Percentiles rank a stretch among this genome's conserved stretches.
Evolutionary conservation across 139 green algal species (phyloP).

Genomic region (Micractinium conductrix): DNA sequence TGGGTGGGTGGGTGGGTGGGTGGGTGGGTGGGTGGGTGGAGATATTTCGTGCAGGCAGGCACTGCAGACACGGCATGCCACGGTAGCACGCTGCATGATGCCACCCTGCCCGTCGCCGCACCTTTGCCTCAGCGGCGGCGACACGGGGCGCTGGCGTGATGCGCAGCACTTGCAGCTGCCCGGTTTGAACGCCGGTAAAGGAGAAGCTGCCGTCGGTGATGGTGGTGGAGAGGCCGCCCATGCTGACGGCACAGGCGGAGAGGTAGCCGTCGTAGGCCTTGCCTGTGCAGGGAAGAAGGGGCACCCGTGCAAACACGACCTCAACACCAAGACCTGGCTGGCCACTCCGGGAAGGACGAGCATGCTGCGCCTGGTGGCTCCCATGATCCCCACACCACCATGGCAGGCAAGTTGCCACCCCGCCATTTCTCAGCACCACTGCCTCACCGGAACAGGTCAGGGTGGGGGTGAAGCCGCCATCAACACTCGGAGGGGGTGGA

Average conservation of each 20-base stretch:
- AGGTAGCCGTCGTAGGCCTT: constrained; percentile 25
- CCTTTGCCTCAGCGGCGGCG: not conserved
- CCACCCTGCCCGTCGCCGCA: not conserved
- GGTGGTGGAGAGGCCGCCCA: not conserved
- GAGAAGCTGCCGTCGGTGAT: constrained; percentile 2
- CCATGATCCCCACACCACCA: not conserved
- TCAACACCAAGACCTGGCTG: not conserved
- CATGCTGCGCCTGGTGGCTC: too few species aligned
- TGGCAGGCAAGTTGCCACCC: not conserved
- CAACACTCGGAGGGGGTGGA: not conserved
- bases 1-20: not conserved
- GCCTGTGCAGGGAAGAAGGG: not conserved
- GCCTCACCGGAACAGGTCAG: constrained; percentile 6
- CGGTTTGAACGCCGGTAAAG: not conserved
- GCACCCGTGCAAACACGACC: too few species aligned
- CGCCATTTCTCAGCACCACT: not conserved
- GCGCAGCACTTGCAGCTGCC: not conserved
- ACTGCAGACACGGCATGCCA: not conserved
- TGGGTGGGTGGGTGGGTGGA: not conserved
- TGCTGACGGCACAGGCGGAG: not conserved
- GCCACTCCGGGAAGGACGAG: not conserved
- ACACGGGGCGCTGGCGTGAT: not conserved
- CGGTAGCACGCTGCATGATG: not conserved
- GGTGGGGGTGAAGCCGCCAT: not conserved
- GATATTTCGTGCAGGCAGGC: too few species aligned